phyloP scores from a whole-genome alignment of 805 yeast species.

The Candida ortonii region DNA sequence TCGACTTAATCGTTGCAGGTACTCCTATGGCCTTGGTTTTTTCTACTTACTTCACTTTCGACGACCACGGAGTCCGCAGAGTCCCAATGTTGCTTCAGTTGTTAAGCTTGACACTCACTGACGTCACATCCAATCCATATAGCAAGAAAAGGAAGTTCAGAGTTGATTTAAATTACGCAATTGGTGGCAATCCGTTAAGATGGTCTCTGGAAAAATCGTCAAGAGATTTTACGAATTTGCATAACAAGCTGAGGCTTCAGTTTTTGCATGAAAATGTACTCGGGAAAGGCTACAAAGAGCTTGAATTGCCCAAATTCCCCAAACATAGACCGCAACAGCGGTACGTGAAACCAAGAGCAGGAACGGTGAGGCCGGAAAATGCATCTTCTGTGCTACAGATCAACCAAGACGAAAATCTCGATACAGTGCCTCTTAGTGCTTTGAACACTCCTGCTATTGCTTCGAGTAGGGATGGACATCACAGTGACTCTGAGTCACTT shows the following conservation, averaged over 20 bases:
- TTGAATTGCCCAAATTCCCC: slow-evolving; percentile 39
- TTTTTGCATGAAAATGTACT: slow-evolving; percentile 41
- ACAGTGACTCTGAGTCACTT: slow-evolving; percentile 8
- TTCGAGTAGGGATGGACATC: slow-evolving; percentile 1
- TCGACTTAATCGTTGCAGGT: slow-evolving; percentile 58
- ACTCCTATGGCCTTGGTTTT: slow-evolving; percentile 72
- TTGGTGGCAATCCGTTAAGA: slow-evolving; percentile 69
- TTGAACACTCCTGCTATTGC: slow-evolving; percentile 6
- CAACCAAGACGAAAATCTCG: slow-evolving; percentile 6
- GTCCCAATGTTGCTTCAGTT: slow-evolving; percentile 81
- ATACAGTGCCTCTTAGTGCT: slow-evolving; percentile 1
- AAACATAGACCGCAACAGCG: slow-evolving; percentile 23
- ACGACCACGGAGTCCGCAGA: slow-evolving; percentile 71
- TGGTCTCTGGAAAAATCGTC: slow-evolving; percentile 79
- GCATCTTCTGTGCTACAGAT: slow-evolving; percentile 6
- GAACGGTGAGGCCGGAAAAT: slow-evolving; percentile 5
- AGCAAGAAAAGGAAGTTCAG: slow-evolving; percentile 48
- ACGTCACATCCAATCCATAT: slow-evolving; percentile 39
- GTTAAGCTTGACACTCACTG: slow-evolving; percentile 61
- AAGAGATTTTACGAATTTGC: slow-evolving; percentile 69
- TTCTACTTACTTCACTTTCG: slow-evolving; percentile 71
- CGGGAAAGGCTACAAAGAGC: slow-evolving; percentile 22
- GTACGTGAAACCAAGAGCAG: slow-evolving; percentile 2
- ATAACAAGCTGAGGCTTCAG: slow-evolving; percentile 60
- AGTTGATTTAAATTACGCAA: slow-evolving; percentile 86